Percentiles rank a stretch among this genome's conserved stretches.
Evolutionary conservation across 2,329 filamentous ascomycete genomes (phyloP).

Genomic region (Pyricularia sp.): DNA sequence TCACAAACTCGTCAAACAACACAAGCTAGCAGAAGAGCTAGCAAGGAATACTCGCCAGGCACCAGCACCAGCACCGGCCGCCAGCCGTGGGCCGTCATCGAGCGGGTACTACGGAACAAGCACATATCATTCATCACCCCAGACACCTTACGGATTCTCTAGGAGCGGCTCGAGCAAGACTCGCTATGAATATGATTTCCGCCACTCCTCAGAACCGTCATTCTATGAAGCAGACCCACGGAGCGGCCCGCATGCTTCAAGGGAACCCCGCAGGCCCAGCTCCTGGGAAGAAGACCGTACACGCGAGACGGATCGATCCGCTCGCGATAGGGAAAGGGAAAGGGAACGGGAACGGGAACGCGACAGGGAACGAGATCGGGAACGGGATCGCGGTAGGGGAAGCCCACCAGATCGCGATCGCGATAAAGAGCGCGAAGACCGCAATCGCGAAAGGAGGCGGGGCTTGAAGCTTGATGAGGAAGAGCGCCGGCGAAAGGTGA

Average conservation of each 20-base stretch:
- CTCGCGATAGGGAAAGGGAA: conserved; percentile 2
- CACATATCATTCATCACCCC: neutral
- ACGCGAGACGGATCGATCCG: conserved; percentile 1
- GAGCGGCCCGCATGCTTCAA: neutral
- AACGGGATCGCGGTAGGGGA: neutral
- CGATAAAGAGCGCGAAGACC: neutral
- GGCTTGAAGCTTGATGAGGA: neutral
- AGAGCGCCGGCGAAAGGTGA: neutral
- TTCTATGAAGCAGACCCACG: neutral
- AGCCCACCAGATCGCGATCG: neutral
- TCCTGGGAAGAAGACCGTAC: neutral
- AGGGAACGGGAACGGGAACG: neutral
- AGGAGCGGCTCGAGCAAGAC: neutral
- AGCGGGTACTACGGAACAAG: neutral
- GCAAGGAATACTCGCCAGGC: neutral
- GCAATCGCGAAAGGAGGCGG: neutral
- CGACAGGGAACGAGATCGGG: neutral
- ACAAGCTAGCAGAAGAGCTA: conserved; percentile 2
- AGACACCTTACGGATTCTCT: neutral
- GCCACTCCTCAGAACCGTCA: neutral
- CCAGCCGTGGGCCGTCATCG: neutral
- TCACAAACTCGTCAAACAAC: conserved; percentile 6
- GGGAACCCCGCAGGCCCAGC: neutral
- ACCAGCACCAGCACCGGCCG: neutral
- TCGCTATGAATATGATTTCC: neutral